Conservation (phyloP, 345 rosid genomes). For the Ceriops tagal region DNA sequence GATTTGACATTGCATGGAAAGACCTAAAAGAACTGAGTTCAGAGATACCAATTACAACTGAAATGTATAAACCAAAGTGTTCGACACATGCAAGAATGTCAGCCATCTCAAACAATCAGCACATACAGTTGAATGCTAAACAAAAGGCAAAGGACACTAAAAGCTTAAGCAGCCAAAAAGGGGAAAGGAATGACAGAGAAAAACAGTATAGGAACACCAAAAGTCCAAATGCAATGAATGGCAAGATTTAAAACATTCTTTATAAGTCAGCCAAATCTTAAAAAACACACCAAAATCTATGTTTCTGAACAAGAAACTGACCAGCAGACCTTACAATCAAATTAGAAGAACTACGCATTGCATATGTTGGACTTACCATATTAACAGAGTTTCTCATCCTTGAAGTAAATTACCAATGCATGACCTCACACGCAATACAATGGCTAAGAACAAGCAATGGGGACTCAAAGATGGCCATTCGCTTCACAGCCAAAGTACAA, state of each 20-base stretch:
- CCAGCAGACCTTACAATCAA: background rate
- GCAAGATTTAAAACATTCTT: too few species aligned
- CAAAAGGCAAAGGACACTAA: too few species aligned
- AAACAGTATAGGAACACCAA: too few species aligned
- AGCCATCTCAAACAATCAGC: too few species aligned
- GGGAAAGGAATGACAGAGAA: too few species aligned
- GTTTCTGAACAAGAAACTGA: background rate
- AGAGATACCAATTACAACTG: too few species aligned
- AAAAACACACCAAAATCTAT: background rate
- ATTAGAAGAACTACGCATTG: background rate
- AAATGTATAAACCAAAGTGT: too few species aligned
- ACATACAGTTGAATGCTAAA: too few species aligned
- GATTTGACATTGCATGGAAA: constrained; percentile 66
- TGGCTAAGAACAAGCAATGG: background rate
- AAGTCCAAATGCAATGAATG: too few species aligned
- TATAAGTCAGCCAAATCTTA: background rate
- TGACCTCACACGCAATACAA: background rate
- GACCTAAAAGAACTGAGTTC: too few species aligned
- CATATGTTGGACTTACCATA: background rate
- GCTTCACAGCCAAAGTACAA: background rate
- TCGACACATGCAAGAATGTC: too few species aligned
- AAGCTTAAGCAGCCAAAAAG: too few species aligned
- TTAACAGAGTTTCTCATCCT: background rate
- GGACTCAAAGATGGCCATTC: background rate
- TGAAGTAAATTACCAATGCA: background rate